Percentiles rank a stretch among this genome's conserved stretches.
Evolutionary conservation across 2,329 filamentous ascomycete species (phyloP).

Genomic region (Raffaelea ambrosiae): DNA sequence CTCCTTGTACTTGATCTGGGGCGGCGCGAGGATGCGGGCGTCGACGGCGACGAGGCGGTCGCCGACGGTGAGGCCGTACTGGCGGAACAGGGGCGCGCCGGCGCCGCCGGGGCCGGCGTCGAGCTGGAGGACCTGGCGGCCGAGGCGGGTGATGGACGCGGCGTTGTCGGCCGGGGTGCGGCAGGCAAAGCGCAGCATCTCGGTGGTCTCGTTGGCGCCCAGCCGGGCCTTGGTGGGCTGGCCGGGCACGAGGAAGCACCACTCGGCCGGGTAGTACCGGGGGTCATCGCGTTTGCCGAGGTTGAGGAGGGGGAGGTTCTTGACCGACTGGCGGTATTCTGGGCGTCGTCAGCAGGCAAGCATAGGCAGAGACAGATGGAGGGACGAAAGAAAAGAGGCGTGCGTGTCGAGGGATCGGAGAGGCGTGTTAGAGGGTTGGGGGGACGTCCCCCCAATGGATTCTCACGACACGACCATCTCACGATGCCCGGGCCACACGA

Average conservation of each 20-base stretch:
- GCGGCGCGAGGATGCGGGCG: slow-evolving; percentile 58
- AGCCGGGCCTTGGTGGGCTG: slow-evolving; percentile 57
- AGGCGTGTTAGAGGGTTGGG: too few species aligned
- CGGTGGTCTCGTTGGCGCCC: slow-evolving; percentile 48
- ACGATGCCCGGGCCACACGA: too few species aligned
- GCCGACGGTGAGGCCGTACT: slow-evolving; percentile 57
- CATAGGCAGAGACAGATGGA: too few species aligned
- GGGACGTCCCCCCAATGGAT: too few species aligned
- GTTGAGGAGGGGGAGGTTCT: slow-evolving; percentile 52
- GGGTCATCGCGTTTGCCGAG: slow-evolving; percentile 50
- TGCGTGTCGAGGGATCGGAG: too few species aligned
- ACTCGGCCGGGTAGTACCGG: slow-evolving; percentile 58
- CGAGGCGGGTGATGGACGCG: slow-evolving; percentile 51
- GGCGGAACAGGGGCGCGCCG: slow-evolving; percentile 24
- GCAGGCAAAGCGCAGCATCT: slow-evolving; percentile 68
- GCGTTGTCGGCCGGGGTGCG: slow-evolving; percentile 59
- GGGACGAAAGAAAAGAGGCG: too few species aligned
- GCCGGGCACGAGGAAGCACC: slow-evolving; percentile 54
- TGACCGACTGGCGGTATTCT: neutral
- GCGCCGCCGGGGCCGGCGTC: slow-evolving; percentile 32
- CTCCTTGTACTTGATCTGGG: slow-evolving; percentile 49
- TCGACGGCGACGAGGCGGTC: slow-evolving; percentile 60
- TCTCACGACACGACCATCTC: too few species aligned
- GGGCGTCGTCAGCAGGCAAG: neutral
- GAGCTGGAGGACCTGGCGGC: slow-evolving; percentile 49